Evolutionary conservation across 495 filamentous ascomycete genomes (phyloP), one percentile per base, ranked within the genome.

Genomic region (Aspergillus bridgeri): DNA sequence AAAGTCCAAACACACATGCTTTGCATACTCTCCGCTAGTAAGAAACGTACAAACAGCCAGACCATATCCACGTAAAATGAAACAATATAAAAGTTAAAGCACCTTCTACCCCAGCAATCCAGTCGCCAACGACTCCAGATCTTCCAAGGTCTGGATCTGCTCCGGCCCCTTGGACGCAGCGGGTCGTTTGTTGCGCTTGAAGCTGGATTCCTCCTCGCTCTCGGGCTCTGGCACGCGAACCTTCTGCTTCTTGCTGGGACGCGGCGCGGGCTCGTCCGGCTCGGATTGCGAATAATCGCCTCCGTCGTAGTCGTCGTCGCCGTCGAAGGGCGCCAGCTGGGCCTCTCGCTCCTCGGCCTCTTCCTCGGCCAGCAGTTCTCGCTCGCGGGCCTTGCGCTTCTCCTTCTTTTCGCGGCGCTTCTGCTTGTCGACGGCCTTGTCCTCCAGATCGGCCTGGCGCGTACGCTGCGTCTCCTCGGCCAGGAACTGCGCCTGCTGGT

Each of bases 381-480:
- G 73, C 74, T 96, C 91, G 66, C 89, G 80, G 15, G 83, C 85
- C 78, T 89, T 95, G 67, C 83, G 81, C 81, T 89, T 93, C 75
- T 91, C 88, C 69, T 85, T 86, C 85, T 92, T 97, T 77, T 91
- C 91, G 66, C 82, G 84, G 67, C 81, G 83, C 79, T 93, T 92
- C 68, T 88, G 78, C 74, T 86, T 92, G 33, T 79, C 91, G 6
- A 88, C 62, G 61, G 83, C 82, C 75, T 95, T 94, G 71, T 99
- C 94, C 58, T 78, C 81, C 48, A 89, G 60, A 81, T 99, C 94
- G 45, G 86, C 89, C 64, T 80, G 78, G 64, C 79, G 78, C n/a
- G 95, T 88, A 69, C 84, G 85, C 64, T 81, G 80, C 33, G 80
- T 69, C 69, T 96, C 92, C 59, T 74, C 77, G 45, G 87, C 83